A percentile compares a stretch with the other conserved stretches of the same genome.
Conservation (phyloP, 495 filamentous ascomycete genomes). For the Penicillium ucsense region DNA sequence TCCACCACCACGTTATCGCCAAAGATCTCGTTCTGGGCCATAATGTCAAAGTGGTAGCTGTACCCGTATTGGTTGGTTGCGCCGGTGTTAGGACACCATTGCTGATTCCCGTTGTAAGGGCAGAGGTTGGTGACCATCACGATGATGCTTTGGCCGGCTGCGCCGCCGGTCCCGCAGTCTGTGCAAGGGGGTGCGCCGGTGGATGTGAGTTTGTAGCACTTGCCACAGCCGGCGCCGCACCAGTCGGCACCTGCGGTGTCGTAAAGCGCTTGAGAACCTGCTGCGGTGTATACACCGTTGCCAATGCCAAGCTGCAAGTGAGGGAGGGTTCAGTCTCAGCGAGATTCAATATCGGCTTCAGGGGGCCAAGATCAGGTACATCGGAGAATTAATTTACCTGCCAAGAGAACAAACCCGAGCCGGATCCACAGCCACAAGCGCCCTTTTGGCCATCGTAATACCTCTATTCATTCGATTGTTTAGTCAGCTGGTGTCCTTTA, state of each 20-base stretch:
- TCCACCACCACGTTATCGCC: slow-evolving; percentile 31
- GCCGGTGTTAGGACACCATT: slow-evolving; percentile 26
- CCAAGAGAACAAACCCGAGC: neutral
- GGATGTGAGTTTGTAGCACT: slow-evolving; percentile 31
- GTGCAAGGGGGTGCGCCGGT: slow-evolving; percentile 22
- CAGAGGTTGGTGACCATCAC: slow-evolving; percentile 36
- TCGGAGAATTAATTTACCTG: neutral
- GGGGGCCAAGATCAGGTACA: neutral
- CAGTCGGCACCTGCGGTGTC: slow-evolving; percentile 17
- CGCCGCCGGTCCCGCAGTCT: slow-evolving; percentile 23
- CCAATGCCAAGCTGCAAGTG: neutral
- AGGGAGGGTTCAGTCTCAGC: neutral
- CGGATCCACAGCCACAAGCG: neutral
- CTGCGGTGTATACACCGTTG: neutral
- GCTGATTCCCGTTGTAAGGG: slow-evolving; percentile 27
- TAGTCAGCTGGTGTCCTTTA: neutral
- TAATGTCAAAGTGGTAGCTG: slow-evolving; percentile 34
- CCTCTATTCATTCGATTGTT: neutral
- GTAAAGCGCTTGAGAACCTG: slow-evolving; percentile 21
- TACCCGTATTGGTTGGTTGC: slow-evolving; percentile 29
- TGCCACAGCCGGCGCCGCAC: slow-evolving; percentile 32
- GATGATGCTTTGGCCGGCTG: slow-evolving; percentile 23
- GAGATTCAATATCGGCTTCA: neutral
- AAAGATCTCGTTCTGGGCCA: slow-evolving; percentile 24
- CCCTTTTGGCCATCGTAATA: slow-evolving; percentile 1